Percentiles rank a stretch among this genome's conserved stretches.
Evolutionary conservation across 768 basidiomycete species (phyloP).

Genomic region (Leccinum boreale): DNA sequence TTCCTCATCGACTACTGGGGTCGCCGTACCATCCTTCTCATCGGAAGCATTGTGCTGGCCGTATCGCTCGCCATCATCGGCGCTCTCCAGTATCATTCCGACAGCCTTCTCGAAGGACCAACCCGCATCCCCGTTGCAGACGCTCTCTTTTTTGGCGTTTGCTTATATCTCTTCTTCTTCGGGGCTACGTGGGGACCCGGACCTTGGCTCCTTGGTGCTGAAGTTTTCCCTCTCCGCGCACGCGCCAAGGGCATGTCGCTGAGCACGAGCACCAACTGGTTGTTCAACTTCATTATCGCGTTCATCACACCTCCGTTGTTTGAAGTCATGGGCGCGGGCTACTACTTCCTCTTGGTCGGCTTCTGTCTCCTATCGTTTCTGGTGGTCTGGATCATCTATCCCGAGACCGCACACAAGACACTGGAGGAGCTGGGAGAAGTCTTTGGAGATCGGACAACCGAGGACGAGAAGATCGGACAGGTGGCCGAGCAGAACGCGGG

Average conservation of each 20-base stretch:
- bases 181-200: slow-evolving; percentile 56
- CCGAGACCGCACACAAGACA: slow-evolving; percentile 45
- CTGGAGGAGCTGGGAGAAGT: slow-evolving; percentile 50
- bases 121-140: slow-evolving; percentile 32
- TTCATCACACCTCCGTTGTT: slow-evolving; percentile 60
- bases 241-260: slow-evolving; percentile 39
- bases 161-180: slow-evolving; percentile 58
- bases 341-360: slow-evolving; percentile 50
- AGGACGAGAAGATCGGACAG: slow-evolving; percentile 22
- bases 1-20: slow-evolving; percentile 52
- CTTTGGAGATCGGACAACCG: slow-evolving; percentile 39
- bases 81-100: slow-evolving; percentile 45
- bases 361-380: slow-evolving; percentile 44
- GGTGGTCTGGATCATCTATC: slow-evolving; percentile 46
- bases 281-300: slow-evolving; percentile 40
- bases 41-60: slow-evolving; percentile 43
- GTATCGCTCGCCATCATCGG: slow-evolving; percentile 48
- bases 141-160: slow-evolving; percentile 42
- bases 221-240: slow-evolving; percentile 44
- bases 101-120: slow-evolving; percentile 35
- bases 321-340: slow-evolving; percentile 42
- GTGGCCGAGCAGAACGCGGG: slow-evolving; percentile 13
- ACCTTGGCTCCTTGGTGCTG: slow-evolving; percentile 51
- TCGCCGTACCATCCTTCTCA: slow-evolving; percentile 47
- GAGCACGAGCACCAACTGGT: slow-evolving; percentile 33